Evolutionary conservation across 805 yeast genomes (phyloP).

Genomic region (Candida rishiriensis): DNA sequence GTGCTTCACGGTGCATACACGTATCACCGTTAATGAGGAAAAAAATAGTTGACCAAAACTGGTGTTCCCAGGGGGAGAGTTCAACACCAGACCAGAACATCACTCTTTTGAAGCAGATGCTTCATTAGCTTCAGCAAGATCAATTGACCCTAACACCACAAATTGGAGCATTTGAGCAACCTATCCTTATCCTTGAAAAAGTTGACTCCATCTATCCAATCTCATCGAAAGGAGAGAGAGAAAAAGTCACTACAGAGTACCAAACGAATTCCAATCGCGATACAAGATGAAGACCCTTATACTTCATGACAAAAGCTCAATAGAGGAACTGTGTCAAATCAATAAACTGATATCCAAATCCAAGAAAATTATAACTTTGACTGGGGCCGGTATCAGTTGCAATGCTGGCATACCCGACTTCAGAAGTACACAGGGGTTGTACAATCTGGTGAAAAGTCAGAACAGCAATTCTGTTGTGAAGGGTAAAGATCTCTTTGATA

Average conservation of each 20-base stretch:
- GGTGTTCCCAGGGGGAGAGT: too few relatives aligned
- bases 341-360: constrained; percentile 41
- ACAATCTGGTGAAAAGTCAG: constrained; percentile 62
- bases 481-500: constrained; percentile 90
- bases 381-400: constrained; percentile 97
- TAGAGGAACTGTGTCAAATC: constrained; percentile 28
- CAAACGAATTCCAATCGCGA: not conserved
- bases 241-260: not conserved
- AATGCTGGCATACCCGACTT: constrained; percentile 98
- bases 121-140: too few relatives aligned
- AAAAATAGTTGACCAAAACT: too few relatives aligned
- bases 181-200: too few relatives aligned
- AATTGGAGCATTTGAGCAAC: too few relatives aligned
- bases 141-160: too few relatives aligned
- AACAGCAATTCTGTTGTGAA: constrained; percentile 48
- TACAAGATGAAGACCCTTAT: constrained; percentile 19
- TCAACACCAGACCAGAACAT: too few relatives aligned
- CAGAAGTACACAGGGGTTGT: constrained; percentile 78
- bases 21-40: too few relatives aligned
- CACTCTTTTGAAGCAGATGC: too few relatives aligned
- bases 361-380: constrained; percentile 59
- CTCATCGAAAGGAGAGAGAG: not conserved
- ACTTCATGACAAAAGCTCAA: constrained; percentile 11
- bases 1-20: not conserved
- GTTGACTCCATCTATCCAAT: too few relatives aligned